Evolutionary conservation across 306 rosid species (phyloP).

Genomic region (Gillenia trifoliata): DNA sequence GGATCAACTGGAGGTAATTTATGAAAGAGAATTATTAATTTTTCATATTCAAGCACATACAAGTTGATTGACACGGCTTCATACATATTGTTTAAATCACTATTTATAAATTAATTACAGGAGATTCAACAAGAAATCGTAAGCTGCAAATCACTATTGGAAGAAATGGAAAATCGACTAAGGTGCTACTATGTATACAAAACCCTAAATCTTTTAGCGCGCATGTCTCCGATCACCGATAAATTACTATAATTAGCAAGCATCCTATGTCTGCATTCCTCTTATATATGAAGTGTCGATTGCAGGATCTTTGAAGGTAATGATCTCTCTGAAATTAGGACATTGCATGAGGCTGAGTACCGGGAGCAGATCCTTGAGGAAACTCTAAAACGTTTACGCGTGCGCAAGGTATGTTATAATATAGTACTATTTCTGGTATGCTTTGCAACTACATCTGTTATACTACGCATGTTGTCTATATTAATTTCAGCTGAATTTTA

Average conservation of each 20-base stretch:
- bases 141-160: slow-evolving; percentile 35
- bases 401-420: slow-evolving; percentile 28
- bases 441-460: too few species aligned
- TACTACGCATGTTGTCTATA: background rate
- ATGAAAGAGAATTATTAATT: background rate
- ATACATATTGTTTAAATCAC: background rate
- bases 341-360: slow-evolving; percentile 43
- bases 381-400: slow-evolving; percentile 42
- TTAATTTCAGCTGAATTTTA: background rate
- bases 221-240: too few species aligned
- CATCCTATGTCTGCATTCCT: background rate
- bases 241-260: background rate
- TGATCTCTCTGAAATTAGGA: slow-evolving; percentile 45
- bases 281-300: background rate
- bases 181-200: slow-evolving; percentile 23
- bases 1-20: slow-evolving; percentile 45
- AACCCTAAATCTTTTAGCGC: background rate
- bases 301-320: slow-evolving; percentile 51
- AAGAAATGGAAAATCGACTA: slow-evolving; percentile 43
- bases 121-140: slow-evolving; percentile 42
- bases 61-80: background rate
- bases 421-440: too few species aligned
- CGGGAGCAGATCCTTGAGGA: slow-evolving; percentile 41
- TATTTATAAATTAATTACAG: slow-evolving; percentile 18
- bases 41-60: background rate